Percentiles rank a stretch among this genome's conserved stretches.
These are phyloP conservation scores for Xerocomus potaroensis DNA, from an alignment of 768 basidiomycete species.

Conservation along the genomic window DNA sequence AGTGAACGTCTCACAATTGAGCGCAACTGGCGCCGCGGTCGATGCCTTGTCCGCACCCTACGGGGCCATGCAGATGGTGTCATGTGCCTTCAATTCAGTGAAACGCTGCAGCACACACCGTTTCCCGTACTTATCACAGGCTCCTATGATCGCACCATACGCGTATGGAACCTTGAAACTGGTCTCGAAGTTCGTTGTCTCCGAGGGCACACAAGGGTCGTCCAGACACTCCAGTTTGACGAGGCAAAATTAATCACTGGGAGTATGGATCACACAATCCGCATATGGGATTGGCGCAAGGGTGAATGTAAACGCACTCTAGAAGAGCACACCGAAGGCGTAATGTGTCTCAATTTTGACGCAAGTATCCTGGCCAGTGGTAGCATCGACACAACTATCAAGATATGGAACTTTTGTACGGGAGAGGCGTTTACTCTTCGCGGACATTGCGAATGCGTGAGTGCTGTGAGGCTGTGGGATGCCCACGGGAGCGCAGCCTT, in stretches of 20 bases:
- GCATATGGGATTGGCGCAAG: constrained; percentile 94
- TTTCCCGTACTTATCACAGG: constrained; percentile 97
- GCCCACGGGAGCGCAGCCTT: constrained; percentile 16
- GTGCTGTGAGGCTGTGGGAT: constrained; percentile 93
- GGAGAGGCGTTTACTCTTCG: constrained; percentile 89
- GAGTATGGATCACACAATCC: constrained; percentile 92
- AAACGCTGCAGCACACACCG: constrained; percentile 72
- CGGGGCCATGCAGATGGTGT: constrained; percentile 94
- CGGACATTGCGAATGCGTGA: constrained; percentile 96
- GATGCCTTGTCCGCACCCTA: constrained; percentile 78
- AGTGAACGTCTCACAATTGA: constrained; percentile 95
- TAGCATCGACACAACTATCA: constrained; percentile 91
- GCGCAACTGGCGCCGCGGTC: constrained; percentile 94
- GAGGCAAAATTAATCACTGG: constrained; percentile 93
- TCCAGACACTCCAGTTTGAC: constrained; percentile 93
- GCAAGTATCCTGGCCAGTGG: constrained; percentile 89
- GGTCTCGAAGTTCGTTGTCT: constrained; percentile 80
- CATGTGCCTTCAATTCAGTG: constrained; percentile 95
- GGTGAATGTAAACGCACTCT: constrained; percentile 86
- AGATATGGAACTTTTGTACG: constrained; percentile 90
- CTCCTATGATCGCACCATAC: constrained; percentile 90
- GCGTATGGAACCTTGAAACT: constrained; percentile 96
- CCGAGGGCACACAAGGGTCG: constrained; percentile 87
- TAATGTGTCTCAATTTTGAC: constrained; percentile 90
- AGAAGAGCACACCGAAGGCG: constrained; percentile 86